Base-by-base conservation (phyloP, 116 monocot species). In the Phalaenopsis hybrid region DNA sequence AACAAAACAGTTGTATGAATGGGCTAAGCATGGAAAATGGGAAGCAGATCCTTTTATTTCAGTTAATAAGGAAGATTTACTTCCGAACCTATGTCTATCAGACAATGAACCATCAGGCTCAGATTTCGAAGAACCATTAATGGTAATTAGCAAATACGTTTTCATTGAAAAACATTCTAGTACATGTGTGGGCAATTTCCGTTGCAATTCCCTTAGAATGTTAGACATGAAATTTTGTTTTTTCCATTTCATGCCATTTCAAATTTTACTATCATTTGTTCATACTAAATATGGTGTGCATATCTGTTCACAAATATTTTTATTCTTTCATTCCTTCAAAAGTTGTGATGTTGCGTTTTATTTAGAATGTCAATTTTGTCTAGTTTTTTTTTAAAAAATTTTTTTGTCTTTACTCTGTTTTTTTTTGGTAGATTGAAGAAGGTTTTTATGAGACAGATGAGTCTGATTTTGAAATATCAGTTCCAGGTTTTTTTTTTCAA, bases 391-490 rank as follows among this genome's bases (percentile, higher is more conserved):
- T 16, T 28, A 17, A n/a, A n/a, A 28, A n/a, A n/a, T n/a, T n/a
- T n/a, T 28, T 28, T 28, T 28, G 28, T 75, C 18, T 75, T 75
- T 13, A 45, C 46, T 75, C 43, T 75, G 4, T 44, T 28, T 75
- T 45, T 44, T 6, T 75, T 75, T 59, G 2, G 44, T 20, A 75
- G 75, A 75, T 44, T 45, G 75, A 75, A 45, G 75, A 75, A 20
- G 75, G 46, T 1, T 44, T 44, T 7, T 75, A 75, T 75, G 75
- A 75, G n/a, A 75, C 75, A 75, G 75, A 75, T 45, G 46, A 12
- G 75, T 33, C 75, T 8, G 6, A 46, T 75, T 45, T 44, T 11
- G 5, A 45, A 31, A 31, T 45, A 18, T 75, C 75, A 44, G 13
- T 75, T 75, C 45, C 75, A 75, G 75, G 75, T 75, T 13, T 75